Evolutionary conservation across 2,329 filamentous ascomycete genomes (phyloP).

Genomic region (Beauveria brongniartii): DNA sequence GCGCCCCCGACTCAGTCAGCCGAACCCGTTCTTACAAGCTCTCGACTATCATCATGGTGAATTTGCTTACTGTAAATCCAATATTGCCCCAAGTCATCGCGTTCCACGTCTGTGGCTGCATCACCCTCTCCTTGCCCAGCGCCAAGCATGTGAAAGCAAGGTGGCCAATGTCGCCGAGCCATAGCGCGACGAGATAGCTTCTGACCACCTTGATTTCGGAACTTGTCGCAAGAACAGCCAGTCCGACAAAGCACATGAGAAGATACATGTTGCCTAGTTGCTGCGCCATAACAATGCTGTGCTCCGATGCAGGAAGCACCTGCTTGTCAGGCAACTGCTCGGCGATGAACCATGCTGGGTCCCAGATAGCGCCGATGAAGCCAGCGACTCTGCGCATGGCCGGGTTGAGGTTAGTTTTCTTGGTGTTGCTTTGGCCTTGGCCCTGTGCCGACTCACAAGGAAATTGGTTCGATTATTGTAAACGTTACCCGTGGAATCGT

Average conservation of each 20-base stretch:
- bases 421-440: neutral
- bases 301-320: slow-evolving; percentile 30
- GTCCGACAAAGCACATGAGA: slow-evolving; percentile 54
- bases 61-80: slow-evolving; percentile 47
- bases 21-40: neutral
- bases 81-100: slow-evolving; percentile 67
- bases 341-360: slow-evolving; percentile 54
- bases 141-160: slow-evolving; percentile 51
- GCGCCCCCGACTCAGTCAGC: slow-evolving; percentile 7
- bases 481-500: slow-evolving; percentile 57
- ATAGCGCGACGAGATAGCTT: slow-evolving; percentile 58
- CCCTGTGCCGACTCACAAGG: slow-evolving; percentile 42
- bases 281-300: slow-evolving; percentile 49
- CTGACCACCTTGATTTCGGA: slow-evolving; percentile 57
- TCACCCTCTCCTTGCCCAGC: slow-evolving; percentile 46
- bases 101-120: slow-evolving; percentile 55
- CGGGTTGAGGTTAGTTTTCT: neutral
- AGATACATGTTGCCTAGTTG: slow-evolving; percentile 66
- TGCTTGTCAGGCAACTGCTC: slow-evolving; percentile 46
- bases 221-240: slow-evolving; percentile 56
- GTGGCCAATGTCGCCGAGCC: slow-evolving; percentile 60
- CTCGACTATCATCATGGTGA: neutral
- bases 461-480: slow-evolving; percentile 60
- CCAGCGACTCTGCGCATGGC: slow-evolving; percentile 46
- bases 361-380: slow-evolving; percentile 45